phyloP scores from a whole-genome alignment of 2,329 filamentous ascomycete species.

The Pseudogymnoascus sp. region DNA sequence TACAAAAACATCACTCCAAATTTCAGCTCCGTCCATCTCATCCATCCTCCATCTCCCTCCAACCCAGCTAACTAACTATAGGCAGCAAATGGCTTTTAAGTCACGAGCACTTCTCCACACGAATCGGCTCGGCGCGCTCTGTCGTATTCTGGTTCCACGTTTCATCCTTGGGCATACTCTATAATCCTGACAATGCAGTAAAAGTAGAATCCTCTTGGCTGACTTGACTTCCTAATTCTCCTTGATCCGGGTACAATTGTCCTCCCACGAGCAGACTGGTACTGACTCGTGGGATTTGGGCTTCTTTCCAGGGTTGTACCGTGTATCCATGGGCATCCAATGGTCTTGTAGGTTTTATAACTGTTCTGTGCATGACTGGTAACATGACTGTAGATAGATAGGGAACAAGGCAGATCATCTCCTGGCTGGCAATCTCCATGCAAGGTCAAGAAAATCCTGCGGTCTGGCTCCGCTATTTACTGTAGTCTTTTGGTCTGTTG shows the following conservation, averaged over 20 bases:
- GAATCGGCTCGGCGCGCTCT: constrained; percentile 1
- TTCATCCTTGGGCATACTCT: constrained; percentile 5
- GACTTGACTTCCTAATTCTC: not conserved
- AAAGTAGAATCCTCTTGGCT: constrained; percentile 5
- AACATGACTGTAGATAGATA: constrained; percentile 18
- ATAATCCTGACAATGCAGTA: constrained; percentile 7
- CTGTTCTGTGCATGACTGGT: constrained; percentile 22
- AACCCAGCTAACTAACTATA: constrained; percentile 1
- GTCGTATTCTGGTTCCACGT: not conserved
- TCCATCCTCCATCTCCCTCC: not conserved
- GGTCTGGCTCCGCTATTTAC: constrained; percentile 11
- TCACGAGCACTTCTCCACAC: not conserved
- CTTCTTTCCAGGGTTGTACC: not conserved
- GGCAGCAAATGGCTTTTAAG: not conserved
- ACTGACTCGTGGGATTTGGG: constrained; percentile 4
- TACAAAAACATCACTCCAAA: not conserved
- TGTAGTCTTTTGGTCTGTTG: constrained; percentile 4
- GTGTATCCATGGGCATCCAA: constrained; percentile 16
- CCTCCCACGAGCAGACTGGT: constrained; percentile 6
- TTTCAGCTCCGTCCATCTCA: not conserved
- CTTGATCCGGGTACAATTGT: constrained; percentile 2
- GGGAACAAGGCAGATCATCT: not conserved
- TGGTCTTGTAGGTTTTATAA: constrained; percentile 1
- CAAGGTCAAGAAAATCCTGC: constrained; percentile 6
- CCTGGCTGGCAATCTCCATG: constrained; percentile 10